Base-by-base conservation (phyloP, 805 yeast genomes). In the Candida sanyiensis region DNA sequence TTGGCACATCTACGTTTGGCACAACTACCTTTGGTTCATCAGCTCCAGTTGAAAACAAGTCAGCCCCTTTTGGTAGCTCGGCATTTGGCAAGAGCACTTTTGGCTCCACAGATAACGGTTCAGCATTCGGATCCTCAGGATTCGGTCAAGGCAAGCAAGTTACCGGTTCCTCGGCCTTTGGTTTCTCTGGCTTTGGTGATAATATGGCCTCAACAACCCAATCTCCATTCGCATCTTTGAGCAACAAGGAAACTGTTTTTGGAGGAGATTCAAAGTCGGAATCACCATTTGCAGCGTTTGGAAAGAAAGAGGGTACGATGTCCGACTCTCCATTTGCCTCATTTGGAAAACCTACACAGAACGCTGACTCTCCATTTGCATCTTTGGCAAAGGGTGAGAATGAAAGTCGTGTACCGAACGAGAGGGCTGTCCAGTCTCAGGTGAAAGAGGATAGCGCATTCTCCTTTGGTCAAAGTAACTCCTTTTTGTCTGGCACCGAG, bases 301-400 rank as follows among this genome's bases (percentile, higher is more conserved):
- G 53, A 9, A 39, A 41, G 16, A 33, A 43, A n/a, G 18, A 39
- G n/a, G 13, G 23, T n/a, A 23, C 35, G 8, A 35, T 29, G 16
- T n/a, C 43, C 18, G 38, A 44, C 3, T 50, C 52, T 5, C 44
- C 58, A n/a, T 55, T 52, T 35, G 56, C 52, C 20, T 33, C 52
- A 1, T 47, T 50, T 33, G 52, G 53, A 13, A 37, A 27, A 8
- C 19, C 33, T 18, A 9, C 8, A 26, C 33, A 22, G 19, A 23
- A 25, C 12, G 20, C 35, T 3, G 43, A 38, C 4, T 43, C 45
- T 15, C 45, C 51, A 11, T 39, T 44, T 17, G 45, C 48, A 8
- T 28, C 46, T 42, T 49, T 30, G 51, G 49, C 9, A 33, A 34
- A 9, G 20, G 26, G 19, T 7, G 19, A 25, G 13, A 18, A 15